These are phyloP conservation scores for Telfairia occidentalis DNA, from an alignment of 331 rosid genomes.

Conservation along the genomic window DNA sequence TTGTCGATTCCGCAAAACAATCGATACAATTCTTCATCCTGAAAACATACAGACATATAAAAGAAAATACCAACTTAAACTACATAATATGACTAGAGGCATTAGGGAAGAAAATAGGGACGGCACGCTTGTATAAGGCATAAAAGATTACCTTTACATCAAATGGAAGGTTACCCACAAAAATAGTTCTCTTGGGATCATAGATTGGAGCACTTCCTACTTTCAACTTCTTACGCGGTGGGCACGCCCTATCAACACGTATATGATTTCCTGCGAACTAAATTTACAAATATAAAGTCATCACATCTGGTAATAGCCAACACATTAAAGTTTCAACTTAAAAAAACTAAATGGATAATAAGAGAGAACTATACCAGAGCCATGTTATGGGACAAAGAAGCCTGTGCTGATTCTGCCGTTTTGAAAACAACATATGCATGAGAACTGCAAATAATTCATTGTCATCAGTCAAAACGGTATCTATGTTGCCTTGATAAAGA, in stretches of 20 bases:
- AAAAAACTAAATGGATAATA: background rate
- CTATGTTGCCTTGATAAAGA: background rate
- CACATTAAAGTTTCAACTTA: background rate
- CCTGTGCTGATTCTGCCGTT: constrained; percentile 60
- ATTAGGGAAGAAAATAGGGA: background rate
- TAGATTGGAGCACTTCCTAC: constrained; percentile 50
- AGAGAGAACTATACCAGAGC: constrained; percentile 43
- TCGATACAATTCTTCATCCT: constrained; percentile 91
- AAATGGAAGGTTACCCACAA: constrained; percentile 93
- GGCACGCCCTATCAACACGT: constrained; percentile 95
- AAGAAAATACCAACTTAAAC: background rate
- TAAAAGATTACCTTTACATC: constrained; percentile 61
- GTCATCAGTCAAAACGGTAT: constrained; percentile 12
- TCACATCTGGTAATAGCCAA: background rate
- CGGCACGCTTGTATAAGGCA: background rate
- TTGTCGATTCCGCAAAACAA: constrained; percentile 55
- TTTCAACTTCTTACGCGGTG: constrained; percentile 84
- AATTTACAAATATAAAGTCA: constrained; percentile 14
- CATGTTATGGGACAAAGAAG: constrained; percentile 80
- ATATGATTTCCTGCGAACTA: constrained; percentile 84
- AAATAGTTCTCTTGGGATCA: constrained; percentile 78
- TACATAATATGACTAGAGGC: background rate
- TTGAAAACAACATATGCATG: constrained; percentile 77
- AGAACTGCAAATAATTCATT: constrained; percentile 44
- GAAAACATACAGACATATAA: constrained; percentile 14